Evolutionary conservation across 2,329 filamentous ascomycete genomes (phyloP).

Genomic region (Neofusicoccum sp.): DNA sequence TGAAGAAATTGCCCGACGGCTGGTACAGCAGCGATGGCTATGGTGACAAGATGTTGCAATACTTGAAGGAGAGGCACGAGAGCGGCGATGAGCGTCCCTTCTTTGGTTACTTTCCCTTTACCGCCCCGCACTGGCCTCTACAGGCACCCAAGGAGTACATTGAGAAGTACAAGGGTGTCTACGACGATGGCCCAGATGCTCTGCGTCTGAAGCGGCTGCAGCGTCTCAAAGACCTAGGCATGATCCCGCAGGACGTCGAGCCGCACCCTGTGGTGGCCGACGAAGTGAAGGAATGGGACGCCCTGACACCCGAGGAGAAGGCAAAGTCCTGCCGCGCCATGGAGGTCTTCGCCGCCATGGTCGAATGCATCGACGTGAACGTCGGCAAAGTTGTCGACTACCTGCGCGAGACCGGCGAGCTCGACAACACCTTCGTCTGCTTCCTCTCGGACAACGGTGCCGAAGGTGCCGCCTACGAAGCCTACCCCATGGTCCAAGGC

Average conservation of each 20-base stretch:
- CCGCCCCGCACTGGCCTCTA: slow-evolving; percentile 63
- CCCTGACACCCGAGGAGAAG: slow-evolving; percentile 47
- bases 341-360: slow-evolving; percentile 65
- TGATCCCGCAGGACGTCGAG: slow-evolving; percentile 52
- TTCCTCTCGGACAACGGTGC: slow-evolving; percentile 66
- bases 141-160: slow-evolving; percentile 58
- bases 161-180: slow-evolving; percentile 58
- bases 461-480: slow-evolving; percentile 59
- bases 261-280: slow-evolving; percentile 52
- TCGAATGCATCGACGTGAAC: slow-evolving; percentile 60
- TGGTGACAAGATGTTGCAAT: slow-evolving; percentile 39
- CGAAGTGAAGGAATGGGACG: slow-evolving; percentile 50
- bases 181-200: slow-evolving; percentile 60
- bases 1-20: slow-evolving; percentile 32
- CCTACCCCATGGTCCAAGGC: slow-evolving; percentile 56
- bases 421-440: slow-evolving; percentile 63
- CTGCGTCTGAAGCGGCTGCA: slow-evolving; percentile 54
- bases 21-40: slow-evolving; percentile 43
- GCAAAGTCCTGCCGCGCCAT: slow-evolving; percentile 54
- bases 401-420: slow-evolving; percentile 55
- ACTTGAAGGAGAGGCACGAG: slow-evolving; percentile 36
- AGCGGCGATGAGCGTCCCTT: slow-evolving; percentile 48
- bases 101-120: slow-evolving; percentile 62
- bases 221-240: slow-evolving; percentile 56
- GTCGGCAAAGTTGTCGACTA: slow-evolving; percentile 60